These are phyloP conservation scores for Mycena polygramma DNA, from an alignment of 768 basidiomycete genomes.

Conservation along the genomic window DNA sequence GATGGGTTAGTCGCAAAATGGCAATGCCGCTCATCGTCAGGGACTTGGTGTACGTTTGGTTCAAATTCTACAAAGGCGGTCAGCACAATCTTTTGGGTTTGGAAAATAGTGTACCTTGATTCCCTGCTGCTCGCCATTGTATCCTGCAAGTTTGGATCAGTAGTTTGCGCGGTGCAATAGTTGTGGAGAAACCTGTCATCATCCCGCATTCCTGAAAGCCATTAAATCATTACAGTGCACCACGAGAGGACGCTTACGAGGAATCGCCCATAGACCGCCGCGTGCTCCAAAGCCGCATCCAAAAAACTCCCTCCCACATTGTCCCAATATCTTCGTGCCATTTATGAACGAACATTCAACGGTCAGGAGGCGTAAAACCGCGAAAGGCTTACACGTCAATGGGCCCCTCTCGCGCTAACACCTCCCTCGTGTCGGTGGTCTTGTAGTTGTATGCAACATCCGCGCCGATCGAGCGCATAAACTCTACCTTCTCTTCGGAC, in stretches of 20 bases:
- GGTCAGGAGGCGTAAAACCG: background rate
- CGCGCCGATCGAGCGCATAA: slow-evolving; percentile 61
- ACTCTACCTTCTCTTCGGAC: slow-evolving; percentile 77
- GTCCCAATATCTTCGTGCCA: slow-evolving; percentile 61
- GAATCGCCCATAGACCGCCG: slow-evolving; percentile 61
- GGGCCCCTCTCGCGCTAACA: slow-evolving; percentile 68
- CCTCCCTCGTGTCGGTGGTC: slow-evolving; percentile 62
- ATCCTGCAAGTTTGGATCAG: background rate
- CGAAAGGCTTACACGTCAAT: slow-evolving; percentile 53
- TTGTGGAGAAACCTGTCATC: slow-evolving; percentile 42
- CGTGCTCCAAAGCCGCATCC: slow-evolving; percentile 64
- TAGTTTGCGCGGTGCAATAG: no score
- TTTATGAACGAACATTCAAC: background rate
- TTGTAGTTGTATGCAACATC: slow-evolving; percentile 73
- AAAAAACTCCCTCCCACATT: slow-evolving; percentile 72
- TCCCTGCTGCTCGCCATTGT: background rate
- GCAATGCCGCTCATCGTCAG: background rate
- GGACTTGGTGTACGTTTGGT: background rate
- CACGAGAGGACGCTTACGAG: slow-evolving; percentile 53
- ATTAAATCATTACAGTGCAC: background rate
- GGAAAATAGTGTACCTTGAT: background rate
- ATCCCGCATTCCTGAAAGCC: slow-evolving; percentile 55
- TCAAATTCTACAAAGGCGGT: background rate
- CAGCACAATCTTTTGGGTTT: no score
- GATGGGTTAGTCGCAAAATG: background rate